These are phyloP conservation scores for Vicia villosa DNA, from an alignment of 306 rosid genomes.

Conservation along the genomic window DNA sequence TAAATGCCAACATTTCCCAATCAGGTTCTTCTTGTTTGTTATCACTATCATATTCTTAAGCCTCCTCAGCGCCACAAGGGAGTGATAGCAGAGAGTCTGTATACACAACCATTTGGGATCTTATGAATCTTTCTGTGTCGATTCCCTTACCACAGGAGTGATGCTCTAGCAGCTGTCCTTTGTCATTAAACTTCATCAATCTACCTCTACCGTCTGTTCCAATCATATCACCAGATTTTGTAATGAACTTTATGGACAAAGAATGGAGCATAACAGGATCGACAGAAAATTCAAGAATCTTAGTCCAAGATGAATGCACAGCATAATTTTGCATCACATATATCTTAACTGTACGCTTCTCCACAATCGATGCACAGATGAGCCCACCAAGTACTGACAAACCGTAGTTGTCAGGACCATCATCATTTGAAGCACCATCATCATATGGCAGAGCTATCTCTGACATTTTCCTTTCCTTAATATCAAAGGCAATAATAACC, in stretches of 20 bases:
- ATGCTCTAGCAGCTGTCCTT: not conserved
- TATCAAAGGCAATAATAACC: too few relatives aligned
- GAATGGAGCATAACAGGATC: not conserved
- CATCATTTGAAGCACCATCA: not conserved
- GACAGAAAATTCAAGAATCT: not conserved
- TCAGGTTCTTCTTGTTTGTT: not conserved
- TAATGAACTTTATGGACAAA: not conserved
- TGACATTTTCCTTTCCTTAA: not conserved
- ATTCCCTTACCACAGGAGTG: too few relatives aligned
- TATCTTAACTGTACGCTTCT: not conserved
- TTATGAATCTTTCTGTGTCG: too few relatives aligned
- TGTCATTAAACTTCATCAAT: not conserved
- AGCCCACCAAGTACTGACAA: not conserved
- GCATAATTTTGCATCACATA: not conserved
- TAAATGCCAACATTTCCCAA: not conserved
- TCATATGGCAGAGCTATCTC: not conserved
- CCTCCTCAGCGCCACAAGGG: not conserved
- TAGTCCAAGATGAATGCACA: not conserved
- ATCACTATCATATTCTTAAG: not conserved
- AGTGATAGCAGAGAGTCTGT: not conserved
- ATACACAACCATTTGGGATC: not conserved
- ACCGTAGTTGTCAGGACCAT: not conserved
- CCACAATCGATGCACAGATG: not conserved
- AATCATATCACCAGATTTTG: not conserved
- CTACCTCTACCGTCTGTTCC: not conserved